Evolutionary conservation across 163 green algal species (phyloP), one percentile per base, ranked within the genome.

Genomic region (Volvox carteri): DNA sequence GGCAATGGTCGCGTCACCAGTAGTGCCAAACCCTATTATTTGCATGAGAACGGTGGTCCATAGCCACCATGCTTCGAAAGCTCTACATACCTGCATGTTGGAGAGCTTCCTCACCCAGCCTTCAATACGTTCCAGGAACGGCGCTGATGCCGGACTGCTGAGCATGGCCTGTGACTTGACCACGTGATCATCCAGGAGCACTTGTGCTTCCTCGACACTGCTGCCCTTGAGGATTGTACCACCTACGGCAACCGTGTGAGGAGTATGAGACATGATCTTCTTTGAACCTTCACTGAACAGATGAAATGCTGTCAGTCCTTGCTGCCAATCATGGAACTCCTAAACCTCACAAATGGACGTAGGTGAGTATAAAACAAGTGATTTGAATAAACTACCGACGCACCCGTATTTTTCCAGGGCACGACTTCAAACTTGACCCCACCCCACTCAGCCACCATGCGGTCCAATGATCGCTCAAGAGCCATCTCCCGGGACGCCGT

Each of bases 121-220:
- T 44, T 93, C 92, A 39, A 96, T 94, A 42, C 93, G 92, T 68
- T 96, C 93, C 75, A 95, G 87, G 89, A 96, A 96, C 30, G 93
- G 92, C 4, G 84, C 90, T 37, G 95, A 94, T 39, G 93, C 96
- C 14, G 95, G 95, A 30, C 92, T 95, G 16, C 92, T 91, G 16
- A 88, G 58, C 93, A 97, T 96, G 56, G 90, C 84, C 84, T 95
- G 93, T 58, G 93, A 93, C 90, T 97, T 97, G 52, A 97, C 90
- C 39, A 95, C 93, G 83, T 97, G 95, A 90, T 97, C 95, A 88
- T 97, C 95, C 62, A 97, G 92, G 33, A 97, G 93, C 88, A 94
- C 93, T 79, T 92, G 90, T 18, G 90, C 89, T 42, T 96, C 93
- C 70, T 96, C 93, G 23, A 94, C 90, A 23, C 77, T 83, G n/a